phyloP scores from a whole-genome alignment of 768 basidiomycete species.

The Kwoniella europaea region DNA sequence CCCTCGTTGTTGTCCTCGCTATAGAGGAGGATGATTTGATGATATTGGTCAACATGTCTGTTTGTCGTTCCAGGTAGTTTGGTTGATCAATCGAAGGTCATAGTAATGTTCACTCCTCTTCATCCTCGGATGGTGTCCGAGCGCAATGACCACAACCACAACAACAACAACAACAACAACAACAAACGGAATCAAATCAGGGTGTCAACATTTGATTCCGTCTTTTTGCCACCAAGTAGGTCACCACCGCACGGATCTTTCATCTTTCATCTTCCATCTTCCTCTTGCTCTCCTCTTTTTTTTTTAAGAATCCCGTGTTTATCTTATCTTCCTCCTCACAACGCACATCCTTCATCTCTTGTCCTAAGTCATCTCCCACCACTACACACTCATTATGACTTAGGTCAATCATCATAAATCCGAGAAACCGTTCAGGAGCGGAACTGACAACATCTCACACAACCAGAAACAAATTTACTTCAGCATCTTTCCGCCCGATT shows the following conservation, averaged over 20 bases:
- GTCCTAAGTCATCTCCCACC: background rate
- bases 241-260: background rate
- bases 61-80: background rate
- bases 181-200: slow-evolving; percentile 11
- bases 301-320: background rate
- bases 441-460: slow-evolving; percentile 2
- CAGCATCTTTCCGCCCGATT: background rate
- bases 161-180: slow-evolving; percentile 1
- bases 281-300: background rate
- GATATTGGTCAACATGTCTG: background rate
- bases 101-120: background rate
- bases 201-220: background rate
- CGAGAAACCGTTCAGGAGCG: background rate
- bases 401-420: background rate
- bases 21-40: background rate
- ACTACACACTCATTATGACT: slow-evolving; percentile 7
- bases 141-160: background rate
- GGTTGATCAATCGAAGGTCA: background rate
- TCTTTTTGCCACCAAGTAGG: slow-evolving; percentile 8
- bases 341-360: background rate
- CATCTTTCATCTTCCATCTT: background rate
- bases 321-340: background rate
- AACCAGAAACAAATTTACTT: background rate
- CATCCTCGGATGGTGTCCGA: background rate
- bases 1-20: background rate